Conservation (phyloP, 345 rosid genomes). For the Litchi chinensis region DNA sequence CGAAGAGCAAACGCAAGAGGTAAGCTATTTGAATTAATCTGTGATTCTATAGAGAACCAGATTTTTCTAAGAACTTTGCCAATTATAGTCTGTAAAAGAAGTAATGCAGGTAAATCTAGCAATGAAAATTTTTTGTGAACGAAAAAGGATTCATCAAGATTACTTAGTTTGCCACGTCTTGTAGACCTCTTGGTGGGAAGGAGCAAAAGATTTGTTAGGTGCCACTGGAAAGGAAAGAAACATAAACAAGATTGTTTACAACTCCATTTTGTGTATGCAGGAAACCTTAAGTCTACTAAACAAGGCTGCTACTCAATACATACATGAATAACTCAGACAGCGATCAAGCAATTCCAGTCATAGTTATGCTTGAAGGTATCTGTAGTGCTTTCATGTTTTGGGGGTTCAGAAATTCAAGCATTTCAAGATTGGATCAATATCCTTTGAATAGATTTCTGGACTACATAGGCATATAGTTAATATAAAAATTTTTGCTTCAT, state of each 20-base stretch:
- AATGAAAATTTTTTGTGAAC: conserved; percentile 26
- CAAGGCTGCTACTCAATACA: conserved; percentile 5
- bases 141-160: not conserved
- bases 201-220: not conserved
- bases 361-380: conserved; percentile 20
- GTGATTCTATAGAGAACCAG: not conserved
- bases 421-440: not conserved
- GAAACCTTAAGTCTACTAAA: conserved; percentile 10
- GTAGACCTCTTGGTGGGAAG: not conserved
- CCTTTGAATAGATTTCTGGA: conserved; percentile 5
- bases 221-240: conserved; percentile 7
- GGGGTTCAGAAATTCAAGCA: conserved; percentile 17
- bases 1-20: conserved; percentile 84
- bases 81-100: conserved; percentile 22
- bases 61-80: conserved; percentile 10
- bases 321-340: conserved; percentile 6
- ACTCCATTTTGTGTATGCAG: not conserved
- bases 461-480: conserved; percentile 7
- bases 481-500: conserved; percentile 4
- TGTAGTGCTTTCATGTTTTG: not conserved
- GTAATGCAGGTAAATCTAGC: conserved; percentile 41
- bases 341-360: conserved; percentile 5
- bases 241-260: not conserved
- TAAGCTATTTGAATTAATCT: conserved; percentile 27
- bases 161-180: not conserved